Evolutionary conservation across 2,329 filamentous ascomycete genomes (phyloP).

Genomic region (Trichoderma hamatum): DNA sequence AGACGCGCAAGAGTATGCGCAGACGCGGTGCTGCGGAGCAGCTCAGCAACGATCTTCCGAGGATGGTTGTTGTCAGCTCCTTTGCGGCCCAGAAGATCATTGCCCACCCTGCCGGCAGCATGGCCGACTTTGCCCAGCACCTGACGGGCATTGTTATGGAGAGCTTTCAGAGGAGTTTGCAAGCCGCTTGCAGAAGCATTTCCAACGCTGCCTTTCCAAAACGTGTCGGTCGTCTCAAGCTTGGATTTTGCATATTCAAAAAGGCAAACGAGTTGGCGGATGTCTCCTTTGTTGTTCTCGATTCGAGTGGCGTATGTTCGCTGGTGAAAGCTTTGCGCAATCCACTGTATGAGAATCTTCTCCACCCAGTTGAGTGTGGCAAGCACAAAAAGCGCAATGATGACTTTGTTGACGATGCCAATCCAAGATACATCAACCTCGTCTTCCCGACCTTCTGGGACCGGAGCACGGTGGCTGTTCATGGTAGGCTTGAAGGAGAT

Average conservation of each 20-base stretch:
- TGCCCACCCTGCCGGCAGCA: constrained; percentile 81
- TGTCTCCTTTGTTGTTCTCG: constrained; percentile 89
- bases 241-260: constrained; percentile 77
- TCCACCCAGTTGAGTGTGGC: constrained; percentile 81
- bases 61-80: constrained; percentile 71
- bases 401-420: constrained; percentile 77
- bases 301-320: constrained; percentile 90
- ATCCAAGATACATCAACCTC: constrained; percentile 68
- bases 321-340: constrained; percentile 89
- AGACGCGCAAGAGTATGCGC: constrained; percentile 85
- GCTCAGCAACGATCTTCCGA: constrained; percentile 78
- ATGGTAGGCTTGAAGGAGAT: constrained; percentile 85
- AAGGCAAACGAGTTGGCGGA: constrained; percentile 59
- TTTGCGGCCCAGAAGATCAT: constrained; percentile 84
- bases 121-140: constrained; percentile 81
- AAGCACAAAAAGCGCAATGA: constrained; percentile 81
- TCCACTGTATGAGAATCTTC: constrained; percentile 93
- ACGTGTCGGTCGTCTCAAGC: constrained; percentile 56
- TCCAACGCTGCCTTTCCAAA: constrained; percentile 48
- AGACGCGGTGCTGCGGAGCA: constrained; percentile 71
- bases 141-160: constrained; percentile 74
- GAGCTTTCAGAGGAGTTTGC: constrained; percentile 72
- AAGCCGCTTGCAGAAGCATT: constrained; percentile 57
- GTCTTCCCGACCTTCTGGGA: constrained; percentile 42
- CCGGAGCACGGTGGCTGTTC: constrained; percentile 55